Evolutionary conservation across 495 filamentous ascomycete genomes (phyloP).

Genomic region (Friedmanniomyces endolithicus): DNA sequence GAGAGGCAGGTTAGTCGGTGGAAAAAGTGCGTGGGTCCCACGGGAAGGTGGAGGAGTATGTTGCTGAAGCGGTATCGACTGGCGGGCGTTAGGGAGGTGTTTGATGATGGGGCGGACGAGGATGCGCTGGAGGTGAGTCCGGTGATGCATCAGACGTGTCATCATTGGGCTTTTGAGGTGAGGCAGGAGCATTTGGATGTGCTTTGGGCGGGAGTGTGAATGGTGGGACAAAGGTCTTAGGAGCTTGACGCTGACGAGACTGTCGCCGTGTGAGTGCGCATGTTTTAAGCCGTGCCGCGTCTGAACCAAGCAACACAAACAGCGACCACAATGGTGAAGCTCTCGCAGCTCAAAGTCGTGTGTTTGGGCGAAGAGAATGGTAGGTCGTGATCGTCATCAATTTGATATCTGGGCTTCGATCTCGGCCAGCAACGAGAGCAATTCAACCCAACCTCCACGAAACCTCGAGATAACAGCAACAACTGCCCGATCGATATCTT

Average conservation of each 20-base stretch:
- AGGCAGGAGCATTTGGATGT: conserved; percentile 35
- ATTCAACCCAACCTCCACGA: background rate
- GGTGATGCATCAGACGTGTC: conserved; percentile 40
- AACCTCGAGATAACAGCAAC: background rate
- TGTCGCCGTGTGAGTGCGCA: no score
- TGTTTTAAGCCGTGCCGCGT: no score
- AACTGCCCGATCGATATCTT: background rate
- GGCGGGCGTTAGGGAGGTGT: conserved; percentile 34
- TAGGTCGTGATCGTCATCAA: no score
- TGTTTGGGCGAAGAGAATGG: no score
- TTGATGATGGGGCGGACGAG: conserved; percentile 35
- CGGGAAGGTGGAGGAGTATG: conserved; percentile 34
- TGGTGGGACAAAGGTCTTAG: background rate
- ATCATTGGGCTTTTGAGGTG: conserved; percentile 40
- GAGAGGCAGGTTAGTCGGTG: conserved; percentile 37
- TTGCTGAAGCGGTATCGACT: conserved; percentile 36
- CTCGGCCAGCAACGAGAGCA: background rate
- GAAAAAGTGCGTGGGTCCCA: conserved; percentile 38
- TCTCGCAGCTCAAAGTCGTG: no score
- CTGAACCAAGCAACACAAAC: no score
- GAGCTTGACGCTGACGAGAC: no score
- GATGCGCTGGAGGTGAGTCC: conserved; percentile 37
- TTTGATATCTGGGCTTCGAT: background rate
- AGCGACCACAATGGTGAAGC: no score
- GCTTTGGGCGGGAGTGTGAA: conserved; percentile 28